Evolutionary conservation across 2,329 filamentous ascomycete genomes (phyloP).

Genomic region (Tolypocladium amazonense): DNA sequence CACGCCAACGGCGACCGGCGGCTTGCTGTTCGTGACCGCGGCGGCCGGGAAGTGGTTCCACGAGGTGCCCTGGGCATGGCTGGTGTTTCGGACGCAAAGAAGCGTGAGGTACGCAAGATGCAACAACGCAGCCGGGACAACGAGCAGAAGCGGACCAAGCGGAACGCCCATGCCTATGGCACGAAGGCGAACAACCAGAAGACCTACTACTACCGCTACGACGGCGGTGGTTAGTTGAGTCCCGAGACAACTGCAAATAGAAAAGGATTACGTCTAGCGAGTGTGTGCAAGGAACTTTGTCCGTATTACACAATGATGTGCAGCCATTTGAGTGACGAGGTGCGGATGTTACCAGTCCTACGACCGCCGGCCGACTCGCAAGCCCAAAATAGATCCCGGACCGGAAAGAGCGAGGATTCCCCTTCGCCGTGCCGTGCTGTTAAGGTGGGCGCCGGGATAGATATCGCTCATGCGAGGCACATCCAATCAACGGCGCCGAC

Average conservation of each 20-base stretch:
- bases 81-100: constrained; percentile 67
- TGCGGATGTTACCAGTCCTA: background rate
- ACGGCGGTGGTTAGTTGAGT: constrained; percentile 28
- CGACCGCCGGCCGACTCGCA: background rate
- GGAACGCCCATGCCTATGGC: constrained; percentile 60
- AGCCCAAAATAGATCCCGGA: background rate
- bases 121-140: constrained; percentile 61
- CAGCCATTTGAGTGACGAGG: background rate
- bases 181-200: constrained; percentile 66
- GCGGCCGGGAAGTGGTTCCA: constrained; percentile 46
- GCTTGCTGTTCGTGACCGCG: constrained; percentile 14
- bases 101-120: constrained; percentile 51
- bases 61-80: constrained; percentile 69
- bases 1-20: constrained; percentile 15
- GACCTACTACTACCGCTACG: constrained; percentile 43
- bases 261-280: background rate
- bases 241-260: background rate
- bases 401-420: background rate
- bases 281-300: background rate
- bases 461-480: background rate
- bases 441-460: background rate
- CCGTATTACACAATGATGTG: background rate
- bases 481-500: background rate
- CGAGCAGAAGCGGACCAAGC: constrained; percentile 49
- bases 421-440: background rate